A percentile compares a stretch with the other conserved stretches of the same genome.
Conservation (phyloP, 1,139 yeast species). For the Kazachstania sp. region DNA sequence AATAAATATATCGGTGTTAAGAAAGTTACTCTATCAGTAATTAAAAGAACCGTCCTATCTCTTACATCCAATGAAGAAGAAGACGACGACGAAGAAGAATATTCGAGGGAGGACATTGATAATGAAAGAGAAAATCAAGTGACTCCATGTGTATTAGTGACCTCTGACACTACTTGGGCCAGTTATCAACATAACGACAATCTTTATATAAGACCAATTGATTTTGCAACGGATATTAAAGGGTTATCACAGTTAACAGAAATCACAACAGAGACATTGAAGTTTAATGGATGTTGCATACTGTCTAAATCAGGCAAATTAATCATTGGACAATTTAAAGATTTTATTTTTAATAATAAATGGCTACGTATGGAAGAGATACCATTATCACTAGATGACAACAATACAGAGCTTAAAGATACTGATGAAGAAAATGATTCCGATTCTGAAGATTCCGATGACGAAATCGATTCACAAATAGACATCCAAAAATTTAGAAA, state of each 20-base stretch:
- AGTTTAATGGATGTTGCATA: constrained; percentile 25
- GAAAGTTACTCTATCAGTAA: constrained; percentile 40
- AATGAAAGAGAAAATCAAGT: constrained; percentile 5
- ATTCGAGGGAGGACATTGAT: constrained; percentile 7
- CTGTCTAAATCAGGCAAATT: constrained; percentile 21
- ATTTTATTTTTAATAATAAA: constrained; percentile 13
- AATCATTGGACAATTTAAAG: constrained; percentile 22
- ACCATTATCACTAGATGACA: constrained; percentile 7
- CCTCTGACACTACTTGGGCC: constrained; percentile 23
- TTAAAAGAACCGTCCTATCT: constrained; percentile 15
- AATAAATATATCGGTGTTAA: constrained; percentile 67
- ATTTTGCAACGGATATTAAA: constrained; percentile 5
- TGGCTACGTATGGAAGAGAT: constrained; percentile 20
- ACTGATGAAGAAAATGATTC: constrained; percentile 7
- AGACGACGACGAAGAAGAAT: constrained; percentile 28
- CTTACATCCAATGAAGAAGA: constrained; percentile 9
- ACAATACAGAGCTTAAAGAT: constrained; percentile 14
- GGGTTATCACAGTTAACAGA: constrained; percentile 12
- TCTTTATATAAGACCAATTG: constrained; percentile 21
- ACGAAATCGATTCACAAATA: constrained; percentile 7
- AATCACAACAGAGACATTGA: constrained; percentile 20
- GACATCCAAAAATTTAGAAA: constrained; percentile 10
- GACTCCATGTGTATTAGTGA: constrained; percentile 16
- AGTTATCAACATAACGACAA: constrained; percentile 18
- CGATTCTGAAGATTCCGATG: constrained; percentile 13